Evolutionary conservation across 2,329 filamentous ascomycete genomes (phyloP), one percentile per base, ranked within the genome.

Genomic region (Salinomyces thailandicus): DNA sequence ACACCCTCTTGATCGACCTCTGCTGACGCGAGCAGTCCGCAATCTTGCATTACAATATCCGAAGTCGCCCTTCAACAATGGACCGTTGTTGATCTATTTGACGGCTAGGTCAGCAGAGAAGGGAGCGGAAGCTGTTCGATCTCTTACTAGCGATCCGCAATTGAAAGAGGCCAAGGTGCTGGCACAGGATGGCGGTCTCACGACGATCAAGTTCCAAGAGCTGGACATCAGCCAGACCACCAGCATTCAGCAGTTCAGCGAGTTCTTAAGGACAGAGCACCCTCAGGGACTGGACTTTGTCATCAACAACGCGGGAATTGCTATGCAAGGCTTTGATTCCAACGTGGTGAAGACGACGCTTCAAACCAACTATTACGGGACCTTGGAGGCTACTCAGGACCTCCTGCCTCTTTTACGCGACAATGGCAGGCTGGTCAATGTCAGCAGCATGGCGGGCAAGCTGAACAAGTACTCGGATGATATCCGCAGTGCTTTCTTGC

Each of bases 31-130:
- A 14, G 15, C 12, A 63, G 69, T 73, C 39, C 66, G 68, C 40
- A 65, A 73, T 31, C 62, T 74, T 17, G 69, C 69, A 8, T 59
- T 73, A 12, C 63, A 71, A 42, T 73, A 73, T 43, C 67, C 69
- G 2, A 60, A 59, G 15, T 73, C 69, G 3, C 51, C 62, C 3
- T 52, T 69, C 37, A 64, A 66, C 41, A 62, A 55, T 36, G 36
- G 33, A n/a, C 58, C 66, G 2, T 58, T 73, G 17, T 55, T 71
- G 20, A 69, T 73, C 37, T 74, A 73, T 52, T 60, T 73, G 2
- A 71, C 69, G 2, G 67, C 70, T 0, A 66, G 70, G 36, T 69
- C 71, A 33, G 49, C 61, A 30, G 49, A 59, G 18, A 54, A 66
- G 35, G 70, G 70, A 24, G 62, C 67, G 47, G 62, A 62, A 26